phyloP scores from a whole-genome alignment of 495 filamentous ascomycete species.

The Aspergillus sclerotioniger region DNA sequence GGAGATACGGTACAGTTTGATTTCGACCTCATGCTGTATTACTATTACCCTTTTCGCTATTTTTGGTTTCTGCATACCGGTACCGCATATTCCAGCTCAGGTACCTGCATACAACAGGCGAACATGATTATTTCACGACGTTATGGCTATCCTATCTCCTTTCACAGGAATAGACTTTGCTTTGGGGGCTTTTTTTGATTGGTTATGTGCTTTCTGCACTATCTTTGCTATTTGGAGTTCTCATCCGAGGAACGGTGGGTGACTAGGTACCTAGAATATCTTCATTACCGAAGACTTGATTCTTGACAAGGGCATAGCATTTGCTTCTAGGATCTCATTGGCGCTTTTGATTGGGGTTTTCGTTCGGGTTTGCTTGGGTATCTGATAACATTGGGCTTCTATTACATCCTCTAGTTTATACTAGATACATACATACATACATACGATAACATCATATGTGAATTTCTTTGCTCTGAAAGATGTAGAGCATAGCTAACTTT shows the following conservation, averaged over 20 bases:
- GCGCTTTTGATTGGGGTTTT: too few relatives aligned
- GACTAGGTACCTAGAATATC: background rate
- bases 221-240: background rate
- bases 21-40: background rate
- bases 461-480: too few relatives aligned
- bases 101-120: background rate
- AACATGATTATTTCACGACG: slow-evolving; percentile 8
- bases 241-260: background rate
- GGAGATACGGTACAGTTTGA: slow-evolving; percentile 40
- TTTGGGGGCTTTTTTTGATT: background rate
- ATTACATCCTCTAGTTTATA: background rate
- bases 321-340: too few relatives aligned
- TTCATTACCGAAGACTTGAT: background rate
- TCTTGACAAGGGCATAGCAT: too few relatives aligned
- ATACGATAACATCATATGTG: background rate
- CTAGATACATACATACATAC: background rate
- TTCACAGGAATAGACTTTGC: background rate
- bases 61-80: background rate
- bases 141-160: slow-evolving; percentile 1
- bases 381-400: background rate
- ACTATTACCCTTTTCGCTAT: slow-evolving; percentile 3
- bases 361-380: too few relatives aligned
- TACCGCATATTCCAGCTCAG: background rate
- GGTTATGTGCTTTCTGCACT: background rate
- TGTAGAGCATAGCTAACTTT: too few relatives aligned